phyloP scores from a whole-genome alignment of 139 green algal species.

The Micractinium conductrix region DNA sequence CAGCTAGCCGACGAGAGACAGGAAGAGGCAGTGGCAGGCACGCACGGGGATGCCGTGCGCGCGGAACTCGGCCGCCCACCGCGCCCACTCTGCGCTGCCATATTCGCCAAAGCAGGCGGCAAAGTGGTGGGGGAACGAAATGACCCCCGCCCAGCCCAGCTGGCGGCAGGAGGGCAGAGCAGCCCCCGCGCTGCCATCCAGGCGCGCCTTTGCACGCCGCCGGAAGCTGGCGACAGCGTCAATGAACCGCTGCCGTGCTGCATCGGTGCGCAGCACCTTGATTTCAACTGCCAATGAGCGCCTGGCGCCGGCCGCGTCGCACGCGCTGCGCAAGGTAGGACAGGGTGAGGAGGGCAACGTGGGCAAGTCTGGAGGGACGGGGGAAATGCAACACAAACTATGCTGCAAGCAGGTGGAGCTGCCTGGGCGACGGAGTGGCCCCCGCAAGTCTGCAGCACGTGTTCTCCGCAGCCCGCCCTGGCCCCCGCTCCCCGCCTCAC shows the following conservation, averaged over 20 bases:
- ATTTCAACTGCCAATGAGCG: conserved; percentile 34
- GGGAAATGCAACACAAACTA: too few species aligned
- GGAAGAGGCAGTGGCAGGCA: conserved; percentile 20
- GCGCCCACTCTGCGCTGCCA: conserved; percentile 26
- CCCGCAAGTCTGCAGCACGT: too few species aligned
- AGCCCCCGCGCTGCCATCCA: background rate
- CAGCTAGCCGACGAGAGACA: conserved; percentile 16
- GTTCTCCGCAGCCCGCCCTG: too few species aligned
- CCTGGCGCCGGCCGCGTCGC: conserved; percentile 10
- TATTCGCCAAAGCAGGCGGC: conserved; percentile 52
- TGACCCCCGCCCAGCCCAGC: conserved; percentile 44
- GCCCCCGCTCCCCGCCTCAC: too few species aligned
- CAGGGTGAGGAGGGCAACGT: too few species aligned
- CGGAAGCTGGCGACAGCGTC: too few species aligned
- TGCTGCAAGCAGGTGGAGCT: too few species aligned
- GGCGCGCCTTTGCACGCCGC: background rate
- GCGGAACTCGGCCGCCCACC: conserved; percentile 24
- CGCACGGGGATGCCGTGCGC: conserved; percentile 1
- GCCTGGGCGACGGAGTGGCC: too few species aligned
- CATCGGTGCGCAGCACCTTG: conserved; percentile 22
- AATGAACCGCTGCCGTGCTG: background rate
- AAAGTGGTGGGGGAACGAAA: conserved; percentile 56
- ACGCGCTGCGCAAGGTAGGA: background rate
- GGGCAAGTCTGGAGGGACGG: too few species aligned
- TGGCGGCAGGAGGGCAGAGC: background rate